Percentiles rank a stretch among this genome's conserved stretches.
These are phyloP conservation scores for Parmelia sp. DNA, from an alignment of 495 filamentous ascomycete species.

Conservation along the genomic window DNA sequence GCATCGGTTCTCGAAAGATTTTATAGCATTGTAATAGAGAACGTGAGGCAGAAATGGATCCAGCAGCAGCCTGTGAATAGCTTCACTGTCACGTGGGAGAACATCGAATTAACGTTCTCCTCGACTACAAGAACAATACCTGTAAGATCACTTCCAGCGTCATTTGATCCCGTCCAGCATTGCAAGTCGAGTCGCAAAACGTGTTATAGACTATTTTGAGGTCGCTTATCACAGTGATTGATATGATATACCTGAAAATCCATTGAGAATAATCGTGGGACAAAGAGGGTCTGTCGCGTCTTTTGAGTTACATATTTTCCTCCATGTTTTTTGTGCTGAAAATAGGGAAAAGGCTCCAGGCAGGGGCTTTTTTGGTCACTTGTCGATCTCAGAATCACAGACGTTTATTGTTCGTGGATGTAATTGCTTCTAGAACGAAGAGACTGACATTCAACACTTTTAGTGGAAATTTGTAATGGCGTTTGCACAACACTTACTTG, in stretches of 20 bases:
- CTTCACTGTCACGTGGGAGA: not conserved
- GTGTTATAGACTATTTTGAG: not conserved
- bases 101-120: not conserved
- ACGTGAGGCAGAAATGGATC: not conserved
- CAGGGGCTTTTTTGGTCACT: too few species aligned
- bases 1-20: slow-evolving; percentile 4
- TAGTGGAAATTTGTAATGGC: not conserved
- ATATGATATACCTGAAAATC: too few species aligned
- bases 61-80: slow-evolving; percentile 1
- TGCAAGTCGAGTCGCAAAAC: not conserved
- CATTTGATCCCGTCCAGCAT: not conserved
- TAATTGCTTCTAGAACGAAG: not conserved
- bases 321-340: too few species aligned
- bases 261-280: too few species aligned
- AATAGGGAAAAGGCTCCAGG: too few species aligned
- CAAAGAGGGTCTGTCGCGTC: too few species aligned
- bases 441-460: not conserved
- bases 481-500: not conserved
- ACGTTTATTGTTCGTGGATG: too few species aligned
- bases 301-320: too few species aligned
- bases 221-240: too few species aligned
- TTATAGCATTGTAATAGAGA: slow-evolving; percentile 1
- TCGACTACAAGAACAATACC: not conserved
- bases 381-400: too few species aligned
- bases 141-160: not conserved